Base-by-base conservation (phyloP, 2,329 filamentous ascomycete genomes). In the Hymenoscyphus fructigenus region DNA sequence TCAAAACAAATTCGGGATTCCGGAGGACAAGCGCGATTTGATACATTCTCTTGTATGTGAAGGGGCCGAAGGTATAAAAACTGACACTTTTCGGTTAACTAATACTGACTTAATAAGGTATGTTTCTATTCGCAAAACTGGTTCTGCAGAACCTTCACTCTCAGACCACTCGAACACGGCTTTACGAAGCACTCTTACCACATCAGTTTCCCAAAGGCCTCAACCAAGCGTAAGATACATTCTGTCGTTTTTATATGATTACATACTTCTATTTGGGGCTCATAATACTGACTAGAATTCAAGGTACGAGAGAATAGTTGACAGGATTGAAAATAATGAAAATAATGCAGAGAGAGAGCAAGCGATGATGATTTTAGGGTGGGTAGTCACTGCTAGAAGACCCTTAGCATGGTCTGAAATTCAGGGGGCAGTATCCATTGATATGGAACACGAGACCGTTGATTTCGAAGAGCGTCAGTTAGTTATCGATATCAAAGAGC, bases 351-450 rank as follows among this genome's bases (percentile, higher is more conserved):
- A 38, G 34, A 14, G 34, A 3, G 34, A 38, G 3, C 34, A 38
- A 6, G 7, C 32, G 5, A 36, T 20, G 26, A 28, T 57, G 28
- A 4, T 29, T 23, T 67, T 81, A 9, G 74, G 77, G 1, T 80
- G 77, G 78, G 71, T 80, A 9, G 73, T 76, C 5, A 79, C 75
- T 66, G 75, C 77, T 3, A 78, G 76, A 64, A 68, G 78, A n/a
- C 72, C 79, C 0, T 67, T 80, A 15, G 76, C 75, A 62, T 78
- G 76, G 78, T 71, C 76, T 58, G 79, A 81, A 64, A 76, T 81
- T n/a, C 79, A 80, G 17, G 41, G 67, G 6, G 73, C 76, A 34
- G 70, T 76, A 26, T 75, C 78, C 2, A 76, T 79, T 26, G 64
- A 78, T 61, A 14, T 75, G 1, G 70, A 74, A 1, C 55, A 70